Percentiles rank a stretch among this genome's conserved stretches.
Conservation (phyloP, 106 monocot species). For the Ottelia alismoides region DNA sequence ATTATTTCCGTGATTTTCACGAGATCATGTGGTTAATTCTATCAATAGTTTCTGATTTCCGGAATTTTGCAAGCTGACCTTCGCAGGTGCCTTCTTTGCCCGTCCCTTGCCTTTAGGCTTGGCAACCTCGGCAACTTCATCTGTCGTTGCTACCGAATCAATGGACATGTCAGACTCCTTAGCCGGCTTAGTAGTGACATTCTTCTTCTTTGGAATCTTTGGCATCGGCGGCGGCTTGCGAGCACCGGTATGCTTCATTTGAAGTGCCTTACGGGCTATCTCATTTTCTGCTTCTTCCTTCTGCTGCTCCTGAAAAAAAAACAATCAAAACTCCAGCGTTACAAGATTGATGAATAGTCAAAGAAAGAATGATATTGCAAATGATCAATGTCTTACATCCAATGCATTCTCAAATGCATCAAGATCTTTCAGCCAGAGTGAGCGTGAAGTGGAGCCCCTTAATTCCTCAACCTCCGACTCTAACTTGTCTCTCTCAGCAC, state of each 20-base stretch:
- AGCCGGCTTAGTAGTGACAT: too few relatives aligned
- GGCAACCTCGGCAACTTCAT: not conserved
- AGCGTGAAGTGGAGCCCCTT: conserved; percentile 23
- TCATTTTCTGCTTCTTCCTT: conserved; percentile 13
- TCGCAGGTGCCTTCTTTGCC: conserved; percentile 1
- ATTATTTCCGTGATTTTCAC: too few relatives aligned
- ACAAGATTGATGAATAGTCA: too few relatives aligned
- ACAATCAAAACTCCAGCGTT: too few relatives aligned
- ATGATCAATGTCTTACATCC: conserved; percentile 37
- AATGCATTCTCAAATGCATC: conserved; percentile 48
- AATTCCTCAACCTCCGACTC: conserved; percentile 38
- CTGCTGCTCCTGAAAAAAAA: conserved; percentile 33
- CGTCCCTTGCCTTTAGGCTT: conserved; percentile 30
- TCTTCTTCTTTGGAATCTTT: not conserved
- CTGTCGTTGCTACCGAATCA: too few relatives aligned
- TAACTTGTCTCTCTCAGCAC: conserved; percentile 32
- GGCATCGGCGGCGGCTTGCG: too few relatives aligned
- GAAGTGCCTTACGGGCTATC: not conserved
- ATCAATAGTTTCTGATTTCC: too few relatives aligned
- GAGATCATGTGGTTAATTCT: too few relatives aligned
- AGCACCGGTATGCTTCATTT: not conserved
- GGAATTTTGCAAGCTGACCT: too few relatives aligned
- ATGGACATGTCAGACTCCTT: too few relatives aligned
- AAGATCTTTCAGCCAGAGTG: conserved; percentile 64
- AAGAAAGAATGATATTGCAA: not conserved